Evolutionary conservation across 805 yeast genomes (phyloP).

Genomic region (Wickerhamomyces bisporus): DNA sequence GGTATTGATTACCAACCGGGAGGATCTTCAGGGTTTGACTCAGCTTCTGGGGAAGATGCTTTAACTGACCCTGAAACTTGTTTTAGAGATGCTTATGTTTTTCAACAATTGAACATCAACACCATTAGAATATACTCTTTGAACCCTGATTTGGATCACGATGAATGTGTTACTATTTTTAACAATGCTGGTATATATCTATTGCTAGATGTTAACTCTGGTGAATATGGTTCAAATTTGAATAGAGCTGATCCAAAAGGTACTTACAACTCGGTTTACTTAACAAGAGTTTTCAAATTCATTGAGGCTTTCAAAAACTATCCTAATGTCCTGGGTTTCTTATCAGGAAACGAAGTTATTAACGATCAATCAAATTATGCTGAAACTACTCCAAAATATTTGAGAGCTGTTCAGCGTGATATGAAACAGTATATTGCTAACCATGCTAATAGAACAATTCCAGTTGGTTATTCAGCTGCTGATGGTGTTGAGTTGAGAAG

Average conservation of each 20-base stretch:
- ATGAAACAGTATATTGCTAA: constrained; percentile 73
- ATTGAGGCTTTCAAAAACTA: constrained; percentile 80
- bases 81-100: constrained; percentile 71
- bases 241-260: constrained; percentile 66
- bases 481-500: constrained; percentile 66
- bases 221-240: constrained; percentile 59
- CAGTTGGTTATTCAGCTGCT: constrained; percentile 96
- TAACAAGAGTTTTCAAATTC: constrained; percentile 77
- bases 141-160: constrained; percentile 82
- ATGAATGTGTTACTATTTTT: constrained; percentile 85
- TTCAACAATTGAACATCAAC: constrained; percentile 79
- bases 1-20: constrained; percentile 95
- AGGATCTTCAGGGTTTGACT: constrained; percentile 60
- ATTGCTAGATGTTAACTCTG: constrained; percentile 78
- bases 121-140: constrained; percentile 79
- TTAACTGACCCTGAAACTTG: constrained; percentile 66
- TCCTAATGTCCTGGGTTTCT: constrained; percentile 82
- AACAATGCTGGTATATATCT: constrained; percentile 91
- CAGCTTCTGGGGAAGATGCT: constrained; percentile 47
- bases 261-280: constrained; percentile 64
- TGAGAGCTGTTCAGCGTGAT: constrained; percentile 90
- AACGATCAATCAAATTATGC: constrained; percentile 68
- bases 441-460: constrained; percentile 69
- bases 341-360: constrained; percentile 89
- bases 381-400: constrained; percentile 61